Evolutionary conservation across 2,329 filamentous ascomycete genomes (phyloP).

Genomic region (Aureobasidium mangrovei): DNA sequence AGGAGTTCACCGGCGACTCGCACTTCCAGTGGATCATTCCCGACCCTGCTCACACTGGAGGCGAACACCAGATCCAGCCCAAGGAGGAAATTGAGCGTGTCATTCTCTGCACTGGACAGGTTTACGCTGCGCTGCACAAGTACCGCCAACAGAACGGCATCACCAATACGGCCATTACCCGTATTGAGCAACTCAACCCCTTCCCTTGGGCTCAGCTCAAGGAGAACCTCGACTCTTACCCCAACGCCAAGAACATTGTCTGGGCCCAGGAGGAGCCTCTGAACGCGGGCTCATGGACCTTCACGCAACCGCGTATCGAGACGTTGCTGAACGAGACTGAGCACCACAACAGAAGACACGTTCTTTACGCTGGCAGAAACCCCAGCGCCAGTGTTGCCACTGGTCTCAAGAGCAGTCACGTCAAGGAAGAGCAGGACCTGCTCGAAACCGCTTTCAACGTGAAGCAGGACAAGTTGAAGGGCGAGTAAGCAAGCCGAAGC

Average conservation of each 20-base stretch:
- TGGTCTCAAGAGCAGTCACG: conserved; percentile 77
- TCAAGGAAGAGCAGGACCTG: conserved; percentile 87
- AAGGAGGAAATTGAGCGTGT: conserved; percentile 88
- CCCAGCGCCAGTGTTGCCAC: conserved; percentile 91
- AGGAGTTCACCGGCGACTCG: conserved; percentile 83
- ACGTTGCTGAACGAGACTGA: conserved; percentile 88
- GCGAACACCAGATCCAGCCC: conserved; percentile 54
- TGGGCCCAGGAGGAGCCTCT: conserved; percentile 97
- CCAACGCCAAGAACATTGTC: conserved; percentile 94
- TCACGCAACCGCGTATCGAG: conserved; percentile 95
- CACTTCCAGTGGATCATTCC: conserved; percentile 97
- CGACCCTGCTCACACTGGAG: conserved; percentile 72
- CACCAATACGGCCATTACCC: conserved; percentile 86
- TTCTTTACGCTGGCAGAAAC: conserved; percentile 92
- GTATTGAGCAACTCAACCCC: conserved; percentile 94
- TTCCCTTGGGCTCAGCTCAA: conserved; percentile 97
- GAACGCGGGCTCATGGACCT: conserved; percentile 94
- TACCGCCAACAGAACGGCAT: conserved; percentile 79
- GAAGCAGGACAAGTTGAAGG: conserved; percentile 58
- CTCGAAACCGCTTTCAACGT: conserved; percentile 56
- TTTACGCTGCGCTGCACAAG: conserved; percentile 83
- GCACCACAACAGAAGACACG: conserved; percentile 87
- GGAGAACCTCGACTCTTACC: conserved; percentile 94
- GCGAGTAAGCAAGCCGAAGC: conserved; percentile 39
- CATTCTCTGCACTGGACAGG: conserved; percentile 88